These are phyloP conservation scores for Chlorencoelia australis DNA, from an alignment of 2,329 filamentous ascomycete species.

Conservation along the genomic window DNA sequence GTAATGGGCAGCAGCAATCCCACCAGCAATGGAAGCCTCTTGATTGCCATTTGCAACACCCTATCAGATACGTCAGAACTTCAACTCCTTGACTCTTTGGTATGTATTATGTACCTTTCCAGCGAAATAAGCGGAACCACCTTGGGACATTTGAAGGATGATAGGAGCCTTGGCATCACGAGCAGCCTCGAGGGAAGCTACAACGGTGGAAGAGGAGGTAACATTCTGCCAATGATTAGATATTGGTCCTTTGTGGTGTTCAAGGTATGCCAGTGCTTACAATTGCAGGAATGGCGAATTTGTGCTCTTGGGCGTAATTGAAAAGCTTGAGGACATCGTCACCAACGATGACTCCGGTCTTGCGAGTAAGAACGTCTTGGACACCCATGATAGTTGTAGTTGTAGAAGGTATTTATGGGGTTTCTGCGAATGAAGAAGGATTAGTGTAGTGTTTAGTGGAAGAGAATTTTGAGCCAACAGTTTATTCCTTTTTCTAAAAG, in stretches of 20 bases:
- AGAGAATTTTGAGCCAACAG: conserved; percentile 3
- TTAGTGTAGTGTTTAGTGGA: conserved; percentile 9
- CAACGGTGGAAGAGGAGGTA: conserved; percentile 80
- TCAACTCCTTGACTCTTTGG: neutral
- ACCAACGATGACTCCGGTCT: conserved; percentile 56
- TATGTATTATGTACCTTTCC: conserved; percentile 50
- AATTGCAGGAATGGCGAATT: conserved; percentile 81
- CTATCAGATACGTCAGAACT: conserved; percentile 28
- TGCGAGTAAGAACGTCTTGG: conserved; percentile 48
- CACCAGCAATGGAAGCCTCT: conserved; percentile 77
- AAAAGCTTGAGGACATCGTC: conserved; percentile 66
- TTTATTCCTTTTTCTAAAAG: no score
- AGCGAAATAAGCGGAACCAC: conserved; percentile 86
- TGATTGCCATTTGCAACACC: conserved; percentile 77
- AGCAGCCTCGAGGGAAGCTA: conserved; percentile 87
- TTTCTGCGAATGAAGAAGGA: conserved; percentile 1
- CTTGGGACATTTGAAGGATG: conserved; percentile 88
- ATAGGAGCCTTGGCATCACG: conserved; percentile 84
- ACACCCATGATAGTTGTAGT: conserved; percentile 32
- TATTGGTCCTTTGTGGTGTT: neutral
- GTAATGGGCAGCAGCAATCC: conserved; percentile 85
- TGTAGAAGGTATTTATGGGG: neutral
- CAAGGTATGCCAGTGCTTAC: conserved; percentile 29
- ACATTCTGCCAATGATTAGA: conserved; percentile 51
- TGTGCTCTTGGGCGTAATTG: conserved; percentile 78